A percentile compares a stretch with the other conserved stretches of the same genome.
phyloP scores from a whole-genome alignment of 345 rosid species.

The Lepidium africanum region DNA sequence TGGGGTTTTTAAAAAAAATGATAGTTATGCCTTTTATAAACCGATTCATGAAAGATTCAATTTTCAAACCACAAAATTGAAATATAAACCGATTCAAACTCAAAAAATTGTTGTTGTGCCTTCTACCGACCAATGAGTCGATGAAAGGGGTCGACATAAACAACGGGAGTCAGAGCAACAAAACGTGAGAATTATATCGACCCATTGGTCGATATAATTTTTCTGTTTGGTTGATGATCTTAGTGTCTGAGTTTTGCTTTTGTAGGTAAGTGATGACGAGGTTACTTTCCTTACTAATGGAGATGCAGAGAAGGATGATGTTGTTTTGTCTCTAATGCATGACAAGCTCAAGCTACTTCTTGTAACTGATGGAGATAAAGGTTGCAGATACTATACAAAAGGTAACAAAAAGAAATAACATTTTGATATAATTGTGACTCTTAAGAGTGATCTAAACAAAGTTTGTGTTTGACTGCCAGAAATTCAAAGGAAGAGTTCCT shows the following conservation, averaged over 20 bases:
- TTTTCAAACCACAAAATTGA: no score
- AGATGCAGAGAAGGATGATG: slow-evolving; percentile 50
- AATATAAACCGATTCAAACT: no score
- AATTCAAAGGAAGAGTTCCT: slow-evolving; percentile 38
- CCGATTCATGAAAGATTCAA: no score
- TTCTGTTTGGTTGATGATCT: background rate
- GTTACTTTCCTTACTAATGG: slow-evolving; percentile 44
- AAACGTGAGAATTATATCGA: no score
- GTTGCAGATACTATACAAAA: slow-evolving; percentile 59
- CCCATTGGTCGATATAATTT: no score
- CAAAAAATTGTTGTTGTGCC: no score
- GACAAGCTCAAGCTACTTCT: slow-evolving; percentile 51
- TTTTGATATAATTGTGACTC: background rate
- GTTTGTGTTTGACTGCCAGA: background rate
- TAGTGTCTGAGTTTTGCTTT: background rate
- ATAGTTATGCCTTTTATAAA: no score
- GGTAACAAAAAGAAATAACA: slow-evolving; percentile 14
- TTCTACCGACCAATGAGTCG: no score
- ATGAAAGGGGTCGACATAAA: no score
- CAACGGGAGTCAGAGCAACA: no score
- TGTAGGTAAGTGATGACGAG: slow-evolving; percentile 49
- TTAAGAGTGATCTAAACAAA: background rate
- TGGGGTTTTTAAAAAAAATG: no score
- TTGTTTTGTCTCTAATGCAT: slow-evolving; percentile 44
- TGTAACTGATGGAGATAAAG: slow-evolving; percentile 63